Evolutionary conservation across 805 yeast species (phyloP), one percentile per base, ranked within the genome.

Genomic region (Metschnikowia anglica): DNA sequence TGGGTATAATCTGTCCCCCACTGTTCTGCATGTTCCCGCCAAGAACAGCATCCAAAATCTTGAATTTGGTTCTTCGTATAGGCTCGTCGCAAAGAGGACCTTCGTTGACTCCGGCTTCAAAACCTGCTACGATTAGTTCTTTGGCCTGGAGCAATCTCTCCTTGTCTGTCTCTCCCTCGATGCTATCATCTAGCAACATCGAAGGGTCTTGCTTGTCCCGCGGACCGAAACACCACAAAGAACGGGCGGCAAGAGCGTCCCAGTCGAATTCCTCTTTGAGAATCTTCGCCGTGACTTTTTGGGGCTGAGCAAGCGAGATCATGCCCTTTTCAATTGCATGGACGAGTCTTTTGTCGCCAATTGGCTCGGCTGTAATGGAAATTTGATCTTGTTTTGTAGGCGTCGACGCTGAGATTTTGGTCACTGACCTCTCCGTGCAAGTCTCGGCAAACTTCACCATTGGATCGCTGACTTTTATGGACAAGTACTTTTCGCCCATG

Each of bases 71-170:
- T 41, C 81, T 76, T 40, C 86, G 66, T 5, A 93, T 71, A 0
- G 86, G 83, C 58, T 88, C 97, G 47, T 85, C 96, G 48, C 95
- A 81, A n/a, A 93, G 67, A 0, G 99, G 99, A 0, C 99, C 99
- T 54, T 87, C 96, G 43, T 79, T 72, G 0, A 78, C 72, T 2
- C 85, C 83, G 93, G 96, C 86, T 53, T 77, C 74, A 64, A 91
- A 93, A 0, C 98, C 99, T 51, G 82, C 83, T 2, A 69, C 64
- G 1, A 90, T 74, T 2, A 79, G 68, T 5, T 77, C 81, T 47
- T 78, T 81, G 21, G 76, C 69, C 0, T 65, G 39, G 1, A 54
- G 45, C 25, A 85, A 53, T 9, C 65, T 40, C 19, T 65, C 63
- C 55, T 80, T 80, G 55, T 87, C 85, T 1, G 83, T 82, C 44